Conservation (phyloP, 163 green algal genomes). For the Scenedesmus sp. region DNA sequence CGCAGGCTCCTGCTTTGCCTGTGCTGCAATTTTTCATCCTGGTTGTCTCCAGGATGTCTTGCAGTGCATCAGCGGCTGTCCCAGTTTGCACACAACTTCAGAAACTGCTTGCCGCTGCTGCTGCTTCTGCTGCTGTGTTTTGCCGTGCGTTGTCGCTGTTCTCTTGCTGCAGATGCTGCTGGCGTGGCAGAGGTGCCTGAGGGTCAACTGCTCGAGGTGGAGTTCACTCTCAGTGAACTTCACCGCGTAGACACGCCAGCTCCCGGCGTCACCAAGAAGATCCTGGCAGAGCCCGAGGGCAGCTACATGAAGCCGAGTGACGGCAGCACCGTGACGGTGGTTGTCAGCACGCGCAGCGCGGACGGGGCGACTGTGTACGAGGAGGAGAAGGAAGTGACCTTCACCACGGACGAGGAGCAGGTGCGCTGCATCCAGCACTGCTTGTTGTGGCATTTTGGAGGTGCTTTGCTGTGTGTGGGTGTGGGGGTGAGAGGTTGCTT, state of each 20-base stretch:
- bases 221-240: conserved; percentile 36
- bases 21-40: neutral
- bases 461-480: neutral
- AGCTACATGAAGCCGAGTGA: conserved; percentile 78
- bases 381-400: conserved; percentile 31
- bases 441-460: too few relatives aligned
- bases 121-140: conserved; percentile 7
- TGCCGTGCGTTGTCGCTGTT: neutral
- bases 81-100: too few relatives aligned
- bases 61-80: neutral
- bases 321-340: conserved; percentile 50
- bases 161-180: conserved; percentile 33
- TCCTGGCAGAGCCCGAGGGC: conserved; percentile 64
- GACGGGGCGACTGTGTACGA: conserved; percentile 47
- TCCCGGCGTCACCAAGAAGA: conserved; percentile 88
- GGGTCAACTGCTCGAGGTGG: conserved; percentile 28
- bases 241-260: conserved; percentile 22
- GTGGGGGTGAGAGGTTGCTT: neutral
- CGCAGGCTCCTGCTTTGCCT: neutral
- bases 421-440: conserved; percentile 47
- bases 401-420: conserved; percentile 62
- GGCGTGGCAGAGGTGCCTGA: conserved; percentile 37
- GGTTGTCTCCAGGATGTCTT: conserved; percentile 36
- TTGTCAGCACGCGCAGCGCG: neutral
- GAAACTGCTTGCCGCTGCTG: neutral